Evolutionary conservation across 306 rosid genomes (phyloP).

Genomic region (Gynostemma pentaphyllum): DNA sequence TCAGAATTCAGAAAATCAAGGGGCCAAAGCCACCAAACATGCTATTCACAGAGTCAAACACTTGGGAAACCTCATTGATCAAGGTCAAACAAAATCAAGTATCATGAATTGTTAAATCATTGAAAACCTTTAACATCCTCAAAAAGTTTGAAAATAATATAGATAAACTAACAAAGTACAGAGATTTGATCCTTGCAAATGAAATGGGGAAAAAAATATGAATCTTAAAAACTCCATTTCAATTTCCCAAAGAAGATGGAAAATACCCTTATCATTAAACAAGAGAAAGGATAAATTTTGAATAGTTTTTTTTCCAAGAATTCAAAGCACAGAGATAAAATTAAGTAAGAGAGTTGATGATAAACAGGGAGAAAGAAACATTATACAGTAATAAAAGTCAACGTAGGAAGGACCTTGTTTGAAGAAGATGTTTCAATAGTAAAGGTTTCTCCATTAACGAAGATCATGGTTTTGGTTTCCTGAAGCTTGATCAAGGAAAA

Average conservation of each 20-base stretch:
- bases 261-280: background rate
- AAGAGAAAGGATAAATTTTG: background rate
- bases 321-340: background rate
- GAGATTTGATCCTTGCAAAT: background rate
- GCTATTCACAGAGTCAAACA: background rate
- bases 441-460: slow-evolving; percentile 18
- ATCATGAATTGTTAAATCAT: background rate
- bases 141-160: background rate
- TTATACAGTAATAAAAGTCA: background rate
- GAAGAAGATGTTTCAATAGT: slow-evolving; percentile 8
- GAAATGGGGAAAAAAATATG: background rate
- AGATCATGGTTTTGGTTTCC: slow-evolving; percentile 17
- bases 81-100: background rate
- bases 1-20: background rate
- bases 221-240: background rate
- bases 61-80: background rate
- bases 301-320: background rate
- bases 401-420: slow-evolving; percentile 9
- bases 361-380: background rate
- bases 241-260: background rate
- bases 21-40: background rate
- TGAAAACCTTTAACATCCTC: background rate
- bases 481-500: too few species aligned
- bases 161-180: background rate
- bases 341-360: background rate